These are phyloP conservation scores for Aspergillus pseudonomiae DNA, from an alignment of 2,329 filamentous ascomycete species.

Conservation along the genomic window DNA sequence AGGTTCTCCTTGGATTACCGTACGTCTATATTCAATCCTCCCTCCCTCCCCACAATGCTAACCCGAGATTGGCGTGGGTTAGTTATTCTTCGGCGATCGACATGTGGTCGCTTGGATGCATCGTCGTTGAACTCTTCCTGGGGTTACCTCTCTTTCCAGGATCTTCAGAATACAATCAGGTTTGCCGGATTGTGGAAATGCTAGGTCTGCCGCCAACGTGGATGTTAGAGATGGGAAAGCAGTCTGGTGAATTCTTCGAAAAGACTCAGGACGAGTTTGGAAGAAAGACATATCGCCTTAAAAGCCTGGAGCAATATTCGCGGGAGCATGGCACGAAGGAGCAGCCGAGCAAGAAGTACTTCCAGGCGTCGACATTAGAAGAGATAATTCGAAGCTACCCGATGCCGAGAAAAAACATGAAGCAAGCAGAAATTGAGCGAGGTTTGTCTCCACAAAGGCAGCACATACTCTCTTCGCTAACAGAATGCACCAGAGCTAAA, in stretches of 20 bases:
- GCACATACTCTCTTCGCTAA: constrained; percentile 20
- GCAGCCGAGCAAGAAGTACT: constrained; percentile 99
- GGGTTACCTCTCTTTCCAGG: constrained; percentile 93
- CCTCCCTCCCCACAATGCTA: neutral
- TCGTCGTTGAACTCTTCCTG: constrained; percentile 95
- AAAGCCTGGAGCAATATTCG: constrained; percentile 97
- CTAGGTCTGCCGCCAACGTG: constrained; percentile 92
- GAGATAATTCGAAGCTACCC: constrained; percentile 98
- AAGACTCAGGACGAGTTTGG: constrained; percentile 91
- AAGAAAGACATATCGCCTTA: constrained; percentile 84
- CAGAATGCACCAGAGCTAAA: constrained; percentile 77
- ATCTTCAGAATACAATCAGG: constrained; percentile 98
- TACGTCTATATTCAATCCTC: constrained; percentile 36
- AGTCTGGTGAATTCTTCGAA: constrained; percentile 96
- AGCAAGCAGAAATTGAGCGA: constrained; percentile 92
- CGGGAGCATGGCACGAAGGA: constrained; percentile 95
- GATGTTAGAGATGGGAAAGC: constrained; percentile 99
- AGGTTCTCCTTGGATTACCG: constrained; percentile 90
- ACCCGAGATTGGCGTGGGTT: constrained; percentile 3
- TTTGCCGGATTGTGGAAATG: constrained; percentile 97
- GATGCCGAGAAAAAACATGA: constrained; percentile 99
- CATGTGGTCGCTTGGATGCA: constrained; percentile 99
- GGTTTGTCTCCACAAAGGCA: constrained; percentile 59
- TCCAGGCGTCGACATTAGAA: constrained; percentile 87
- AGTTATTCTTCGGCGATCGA: constrained; percentile 96